Conservation (phyloP, 2,329 filamentous ascomycete species). For the Coniochaeta prunicola region DNA sequence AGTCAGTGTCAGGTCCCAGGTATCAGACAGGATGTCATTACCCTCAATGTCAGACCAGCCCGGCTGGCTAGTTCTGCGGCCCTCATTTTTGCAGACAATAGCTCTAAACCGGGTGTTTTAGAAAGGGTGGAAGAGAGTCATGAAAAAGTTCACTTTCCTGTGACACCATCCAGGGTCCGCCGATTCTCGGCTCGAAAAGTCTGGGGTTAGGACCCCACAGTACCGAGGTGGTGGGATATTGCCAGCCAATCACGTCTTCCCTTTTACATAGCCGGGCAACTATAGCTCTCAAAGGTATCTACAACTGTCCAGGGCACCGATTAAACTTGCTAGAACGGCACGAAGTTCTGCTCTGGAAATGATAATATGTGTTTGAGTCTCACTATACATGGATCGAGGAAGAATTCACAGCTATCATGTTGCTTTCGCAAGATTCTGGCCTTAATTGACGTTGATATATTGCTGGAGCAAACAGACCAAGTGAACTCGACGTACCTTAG, state of each 20-base stretch:
- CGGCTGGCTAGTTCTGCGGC: slow-evolving; percentile 43
- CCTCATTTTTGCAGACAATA: slow-evolving; percentile 30
- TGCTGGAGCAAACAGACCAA: slow-evolving; percentile 6
- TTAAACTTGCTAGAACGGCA: too few species aligned
- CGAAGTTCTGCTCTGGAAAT: too few species aligned
- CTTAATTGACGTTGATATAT: slow-evolving; percentile 4
- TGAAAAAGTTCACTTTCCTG: not conserved
- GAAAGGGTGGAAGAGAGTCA: not conserved
- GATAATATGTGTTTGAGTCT: too few species aligned
- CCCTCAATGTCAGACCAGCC: slow-evolving; percentile 39
- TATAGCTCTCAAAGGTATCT: too few species aligned
- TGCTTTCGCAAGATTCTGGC: not conserved
- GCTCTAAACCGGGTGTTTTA: not conserved
- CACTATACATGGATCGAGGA: too few species aligned
- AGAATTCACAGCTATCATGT: too few species aligned
- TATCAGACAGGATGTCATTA: slow-evolving; percentile 16
- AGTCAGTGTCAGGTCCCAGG: slow-evolving; percentile 3
- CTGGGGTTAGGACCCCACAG: not conserved
- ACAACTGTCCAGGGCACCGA: too few species aligned
- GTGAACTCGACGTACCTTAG: slow-evolving; percentile 4
- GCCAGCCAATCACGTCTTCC: not conserved
- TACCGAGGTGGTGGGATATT: not conserved
- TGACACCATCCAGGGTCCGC: not conserved
- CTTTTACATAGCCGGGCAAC: not conserved
- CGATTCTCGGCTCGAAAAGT: not conserved